Percentiles rank a stretch among this genome's conserved stretches.
Evolutionary conservation across 2,329 filamentous ascomycete species (phyloP).

Genomic region (Pseudovirgaria hyperparasitica): DNA sequence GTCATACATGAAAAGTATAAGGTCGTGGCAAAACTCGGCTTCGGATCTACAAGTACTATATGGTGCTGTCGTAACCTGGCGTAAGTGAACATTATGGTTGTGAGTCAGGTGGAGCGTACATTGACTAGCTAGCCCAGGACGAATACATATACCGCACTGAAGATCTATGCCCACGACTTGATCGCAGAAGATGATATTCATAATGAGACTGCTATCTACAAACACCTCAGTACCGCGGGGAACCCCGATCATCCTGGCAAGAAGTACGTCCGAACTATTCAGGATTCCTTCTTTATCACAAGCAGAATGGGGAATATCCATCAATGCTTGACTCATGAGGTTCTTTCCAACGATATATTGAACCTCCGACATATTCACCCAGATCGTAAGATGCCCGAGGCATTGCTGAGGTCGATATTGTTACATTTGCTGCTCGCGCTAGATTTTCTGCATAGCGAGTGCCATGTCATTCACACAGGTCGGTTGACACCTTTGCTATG

Average conservation of each 20-base stretch:
- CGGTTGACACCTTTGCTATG: constrained; percentile 1
- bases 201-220: constrained; percentile 16
- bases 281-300: constrained; percentile 21
- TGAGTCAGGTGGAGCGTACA: constrained; percentile 3
- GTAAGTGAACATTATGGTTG: constrained; percentile 1
- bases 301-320: constrained; percentile 16
- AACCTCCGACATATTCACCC: constrained; percentile 5
- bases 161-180: constrained; percentile 1
- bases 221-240: constrained; percentile 12
- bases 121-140: constrained; percentile 5
- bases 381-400: constrained; percentile 8
- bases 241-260: constrained; percentile 16
- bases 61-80: constrained; percentile 7
- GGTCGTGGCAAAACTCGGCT: constrained; percentile 7
- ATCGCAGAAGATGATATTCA: not conserved
- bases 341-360: constrained; percentile 17
- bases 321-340: constrained; percentile 24
- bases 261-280: constrained; percentile 15
- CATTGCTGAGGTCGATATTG: constrained; percentile 12
- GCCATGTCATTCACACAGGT: constrained; percentile 16
- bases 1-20: too few relatives aligned
- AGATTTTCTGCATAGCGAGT: constrained; percentile 17
- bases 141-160: constrained; percentile 2
- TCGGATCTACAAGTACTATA: constrained; percentile 7
- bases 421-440: constrained; percentile 12